Base-by-base conservation (phyloP, 768 basidiomycete species). In the Vararia minispora region DNA sequence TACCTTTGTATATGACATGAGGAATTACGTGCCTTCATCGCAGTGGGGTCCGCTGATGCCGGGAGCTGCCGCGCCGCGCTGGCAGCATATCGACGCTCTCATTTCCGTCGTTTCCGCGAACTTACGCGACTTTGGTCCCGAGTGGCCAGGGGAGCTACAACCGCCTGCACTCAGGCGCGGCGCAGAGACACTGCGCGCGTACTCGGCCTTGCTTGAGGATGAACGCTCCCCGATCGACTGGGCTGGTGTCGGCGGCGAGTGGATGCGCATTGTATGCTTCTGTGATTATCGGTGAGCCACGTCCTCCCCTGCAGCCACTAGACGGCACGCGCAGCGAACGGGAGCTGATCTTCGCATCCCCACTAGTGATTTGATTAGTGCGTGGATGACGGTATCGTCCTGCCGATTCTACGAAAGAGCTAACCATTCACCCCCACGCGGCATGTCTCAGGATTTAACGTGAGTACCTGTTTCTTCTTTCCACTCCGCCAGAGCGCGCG, bases 271-370 rank as follows among this genome's bases (percentile, higher is more conserved):
- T 43, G 73, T 85, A 14, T 82, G 72, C 43, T 85, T 81, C 48
- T 76, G 84, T 77, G 83, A 85, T 59, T 82, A 83, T 55, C 67
- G 76, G 79, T 79, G n/a, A n/a, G n/a, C n/a, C n/a, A 41, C 23
- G 56, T 45, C 22, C 24, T 37, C 28, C 43, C 39, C 9, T 13
- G 30, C 31, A 20, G 12, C 23, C 26, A 11, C 21, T 28, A 28
- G 27, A n/a, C n/a, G n/a, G n/a, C 28, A 4, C 17, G 17, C 23
- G 23, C 18, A 29, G 3, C 17, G 27, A 25, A 32, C 30, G 20
- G 14, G 20, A n/a, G n/a, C n/a, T n/a, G n/a, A n/a, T 17, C 14
- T 23, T 13, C 9, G 12, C 30, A 11, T 23, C 16, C 21, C 33
- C 16, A 17, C 20, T 28, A 65, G 66, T 18, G 63, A 71, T 50